phyloP scores from a whole-genome alignment of 192 early-diverging fungal species.

The Coemansia sp. region DNA sequence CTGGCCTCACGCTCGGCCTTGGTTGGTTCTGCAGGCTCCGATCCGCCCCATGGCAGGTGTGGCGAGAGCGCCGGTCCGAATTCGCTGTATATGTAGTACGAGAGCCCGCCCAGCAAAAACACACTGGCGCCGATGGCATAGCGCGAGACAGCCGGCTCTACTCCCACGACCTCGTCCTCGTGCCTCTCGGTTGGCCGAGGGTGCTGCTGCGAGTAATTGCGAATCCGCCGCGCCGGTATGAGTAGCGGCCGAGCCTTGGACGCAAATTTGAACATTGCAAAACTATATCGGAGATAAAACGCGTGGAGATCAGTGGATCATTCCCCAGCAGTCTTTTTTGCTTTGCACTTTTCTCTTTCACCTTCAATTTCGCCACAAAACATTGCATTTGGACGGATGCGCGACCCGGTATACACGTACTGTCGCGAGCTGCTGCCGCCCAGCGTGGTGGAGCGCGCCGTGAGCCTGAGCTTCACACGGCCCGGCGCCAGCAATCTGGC shows the following conservation, averaged over 20 bases:
- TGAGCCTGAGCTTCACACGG: conserved; percentile 41
- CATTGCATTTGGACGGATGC: too few relatives aligned
- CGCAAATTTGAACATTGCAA: too few relatives aligned
- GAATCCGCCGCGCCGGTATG: too few relatives aligned
- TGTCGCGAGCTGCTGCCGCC: conserved; percentile 47
- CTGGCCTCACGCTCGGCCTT: conserved; percentile 1
- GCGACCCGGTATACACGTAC: conserved; percentile 47
- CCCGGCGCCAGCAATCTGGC: conserved; percentile 37
- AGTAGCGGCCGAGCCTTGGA: too few relatives aligned
- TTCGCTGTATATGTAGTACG: conserved; percentile 33
- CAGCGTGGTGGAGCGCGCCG: conserved; percentile 36
- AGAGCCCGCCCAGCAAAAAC: conserved; percentile 18
- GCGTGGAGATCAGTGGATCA: too few relatives aligned
- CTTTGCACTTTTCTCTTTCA: too few relatives aligned
- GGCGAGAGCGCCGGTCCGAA: conserved; percentile 5
- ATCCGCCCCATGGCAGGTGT: conserved; percentile 18
- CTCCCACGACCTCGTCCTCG: conserved; percentile 15
- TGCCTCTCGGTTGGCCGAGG: too few relatives aligned
- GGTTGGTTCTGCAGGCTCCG: not conserved
- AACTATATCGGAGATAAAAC: too few relatives aligned
- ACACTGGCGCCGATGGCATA: conserved; percentile 24
- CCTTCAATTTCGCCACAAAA: too few relatives aligned
- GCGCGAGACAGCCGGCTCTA: conserved; percentile 24
- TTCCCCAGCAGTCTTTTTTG: too few relatives aligned
- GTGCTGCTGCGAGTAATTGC: too few relatives aligned